These are phyloP conservation scores for Pseudonectria foliicola DNA, from an alignment of 2,329 filamentous ascomycete genomes.

Conservation along the genomic window DNA sequence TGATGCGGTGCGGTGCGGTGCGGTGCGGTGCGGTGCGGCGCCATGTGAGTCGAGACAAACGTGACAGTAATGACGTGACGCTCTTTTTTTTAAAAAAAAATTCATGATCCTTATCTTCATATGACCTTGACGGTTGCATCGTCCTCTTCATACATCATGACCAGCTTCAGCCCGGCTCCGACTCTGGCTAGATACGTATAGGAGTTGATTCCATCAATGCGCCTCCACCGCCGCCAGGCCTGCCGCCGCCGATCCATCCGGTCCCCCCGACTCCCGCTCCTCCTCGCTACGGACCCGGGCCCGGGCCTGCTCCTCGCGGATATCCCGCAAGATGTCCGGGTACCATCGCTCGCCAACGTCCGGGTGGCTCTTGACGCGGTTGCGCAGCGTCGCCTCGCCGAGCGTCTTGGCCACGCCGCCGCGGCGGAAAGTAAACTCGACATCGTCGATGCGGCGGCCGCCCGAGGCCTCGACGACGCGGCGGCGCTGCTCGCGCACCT, in stretches of 20 bases:
- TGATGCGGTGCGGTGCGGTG: too few species aligned
- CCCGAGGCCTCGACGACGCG: conserved; percentile 49
- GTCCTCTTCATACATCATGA: too few species aligned
- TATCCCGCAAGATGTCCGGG: conserved; percentile 52
- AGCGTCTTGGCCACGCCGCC: conserved; percentile 60
- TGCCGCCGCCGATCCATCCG: conserved; percentile 10
- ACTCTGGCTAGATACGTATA: too few species aligned
- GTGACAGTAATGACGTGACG: too few species aligned
- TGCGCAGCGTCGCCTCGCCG: conserved; percentile 78
- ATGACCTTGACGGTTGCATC: too few species aligned
- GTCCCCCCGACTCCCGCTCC: conserved; percentile 20
- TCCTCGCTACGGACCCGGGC: conserved; percentile 16
- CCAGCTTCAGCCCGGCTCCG: too few species aligned
- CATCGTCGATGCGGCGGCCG: conserved; percentile 59
- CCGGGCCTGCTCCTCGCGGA: conserved; percentile 50
- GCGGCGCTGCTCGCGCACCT: conserved; percentile 55
- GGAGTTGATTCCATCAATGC: conserved; percentile 18
- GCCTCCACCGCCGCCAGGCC: conserved; percentile 24
- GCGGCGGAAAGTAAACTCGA: conserved; percentile 78
- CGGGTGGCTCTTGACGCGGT: conserved; percentile 78
- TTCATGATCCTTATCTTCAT: too few species aligned
- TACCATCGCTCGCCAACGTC: conserved; percentile 82
- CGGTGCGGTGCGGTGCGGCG: too few species aligned
- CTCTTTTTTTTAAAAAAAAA: too few species aligned
- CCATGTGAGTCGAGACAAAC: too few species aligned